These are phyloP conservation scores for Monosporascus ibericus DNA, from an alignment of 2,329 filamentous ascomycete species.

Conservation along the genomic window DNA sequence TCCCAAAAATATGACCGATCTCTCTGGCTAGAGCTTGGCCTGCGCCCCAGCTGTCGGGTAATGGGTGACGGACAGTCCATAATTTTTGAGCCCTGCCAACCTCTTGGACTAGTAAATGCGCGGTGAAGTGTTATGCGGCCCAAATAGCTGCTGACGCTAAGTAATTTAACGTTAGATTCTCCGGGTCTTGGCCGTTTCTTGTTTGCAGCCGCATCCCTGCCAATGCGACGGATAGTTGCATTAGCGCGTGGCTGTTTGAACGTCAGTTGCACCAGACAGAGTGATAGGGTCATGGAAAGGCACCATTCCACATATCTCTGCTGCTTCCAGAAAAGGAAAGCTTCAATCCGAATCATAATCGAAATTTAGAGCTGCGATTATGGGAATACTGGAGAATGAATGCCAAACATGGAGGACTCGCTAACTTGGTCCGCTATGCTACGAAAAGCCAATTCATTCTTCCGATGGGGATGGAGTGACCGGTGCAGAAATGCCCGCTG, in stretches of 20 bases:
- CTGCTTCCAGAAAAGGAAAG: background rate
- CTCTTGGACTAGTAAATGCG: background rate
- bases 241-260: slow-evolving; percentile 26
- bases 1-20: background rate
- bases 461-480: no score
- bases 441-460: background rate
- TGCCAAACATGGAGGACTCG: no score
- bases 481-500: background rate
- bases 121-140: background rate
- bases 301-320: background rate
- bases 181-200: slow-evolving; percentile 2
- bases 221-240: slow-evolving; percentile 18
- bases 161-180: no score
- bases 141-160: background rate
- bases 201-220: slow-evolving; percentile 22
- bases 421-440: no score
- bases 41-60: background rate
- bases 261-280: slow-evolving; percentile 10
- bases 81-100: slow-evolving; percentile 6
- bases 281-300: background rate
- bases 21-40: background rate
- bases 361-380: no score
- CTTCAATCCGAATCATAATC: no score
- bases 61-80: background rate
- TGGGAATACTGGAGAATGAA: no score